These are phyloP conservation scores for Phaeophleospora eucalypticola DNA, from an alignment of 2,329 filamentous ascomycete genomes.

Conservation along the genomic window DNA sequence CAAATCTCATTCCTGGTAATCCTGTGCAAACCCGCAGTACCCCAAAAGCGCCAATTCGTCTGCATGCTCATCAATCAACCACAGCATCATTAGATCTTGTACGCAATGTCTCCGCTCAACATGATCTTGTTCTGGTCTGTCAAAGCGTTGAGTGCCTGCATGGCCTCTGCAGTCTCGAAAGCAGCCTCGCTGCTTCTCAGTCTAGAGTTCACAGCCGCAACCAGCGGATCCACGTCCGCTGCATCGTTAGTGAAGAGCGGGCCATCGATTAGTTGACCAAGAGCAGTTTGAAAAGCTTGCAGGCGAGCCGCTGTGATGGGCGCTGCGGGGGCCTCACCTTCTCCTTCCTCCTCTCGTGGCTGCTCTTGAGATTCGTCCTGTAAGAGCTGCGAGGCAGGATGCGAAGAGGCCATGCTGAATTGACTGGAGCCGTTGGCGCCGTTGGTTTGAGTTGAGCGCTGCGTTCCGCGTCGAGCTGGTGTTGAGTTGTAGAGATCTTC, in stretches of 20 bases:
- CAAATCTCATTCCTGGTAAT: neutral
- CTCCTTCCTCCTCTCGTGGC: constrained; percentile 29
- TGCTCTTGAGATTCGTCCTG: constrained; percentile 49
- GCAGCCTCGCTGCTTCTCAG: constrained; percentile 54
- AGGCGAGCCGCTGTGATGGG: constrained; percentile 62
- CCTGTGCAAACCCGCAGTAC: neutral
- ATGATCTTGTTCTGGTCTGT: constrained; percentile 86
- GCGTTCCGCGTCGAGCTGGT: constrained; percentile 12
- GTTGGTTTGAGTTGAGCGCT: constrained; percentile 34
- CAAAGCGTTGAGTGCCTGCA: constrained; percentile 73
- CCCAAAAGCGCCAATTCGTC: neutral
- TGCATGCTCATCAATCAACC: neutral
- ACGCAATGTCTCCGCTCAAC: constrained; percentile 51
- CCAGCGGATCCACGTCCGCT: constrained; percentile 68
- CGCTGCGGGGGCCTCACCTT: constrained; percentile 34
- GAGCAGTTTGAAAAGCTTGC: constrained; percentile 68
- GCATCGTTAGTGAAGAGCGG: constrained; percentile 83
- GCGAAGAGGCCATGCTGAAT: constrained; percentile 73
- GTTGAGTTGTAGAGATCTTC: constrained; percentile 51
- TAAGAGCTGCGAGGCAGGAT: constrained; percentile 68
- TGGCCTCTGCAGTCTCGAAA: constrained; percentile 69
- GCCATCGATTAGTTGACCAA: constrained; percentile 79
- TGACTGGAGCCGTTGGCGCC: constrained; percentile 46
- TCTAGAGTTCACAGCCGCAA: constrained; percentile 73
- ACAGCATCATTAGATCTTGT: constrained; percentile 39